Conservation (phyloP, 306 rosid genomes). For the Abrus pulchellus region DNA sequence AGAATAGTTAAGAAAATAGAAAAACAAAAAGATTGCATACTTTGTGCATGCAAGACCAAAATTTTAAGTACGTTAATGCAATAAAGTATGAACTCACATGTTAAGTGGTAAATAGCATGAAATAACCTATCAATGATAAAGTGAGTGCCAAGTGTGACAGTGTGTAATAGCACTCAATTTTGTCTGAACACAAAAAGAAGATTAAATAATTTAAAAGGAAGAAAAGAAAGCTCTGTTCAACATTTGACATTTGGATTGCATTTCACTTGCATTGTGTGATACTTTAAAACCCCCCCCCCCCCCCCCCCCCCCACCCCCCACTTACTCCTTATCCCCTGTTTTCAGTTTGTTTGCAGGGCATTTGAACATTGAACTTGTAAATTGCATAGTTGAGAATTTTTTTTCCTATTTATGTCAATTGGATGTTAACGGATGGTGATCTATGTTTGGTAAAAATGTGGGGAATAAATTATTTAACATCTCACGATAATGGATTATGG, state of each 20-base stretch:
- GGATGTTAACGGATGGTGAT: neutral
- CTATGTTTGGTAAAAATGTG: neutral
- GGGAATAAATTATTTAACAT: too few species aligned
- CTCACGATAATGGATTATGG: neutral
- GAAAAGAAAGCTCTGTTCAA: neutral
- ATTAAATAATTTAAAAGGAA: neutral
- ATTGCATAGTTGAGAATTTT: neutral
- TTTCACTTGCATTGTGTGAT: neutral
- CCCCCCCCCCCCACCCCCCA: neutral
- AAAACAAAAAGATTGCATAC: neutral
- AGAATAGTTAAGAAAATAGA: neutral
- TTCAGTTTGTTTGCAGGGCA: neutral
- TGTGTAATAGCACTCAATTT: constrained; percentile 29
- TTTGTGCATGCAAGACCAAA: neutral
- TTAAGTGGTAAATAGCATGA: neutral
- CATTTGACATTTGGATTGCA: neutral
- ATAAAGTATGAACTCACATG: neutral
- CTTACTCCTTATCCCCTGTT: neutral
- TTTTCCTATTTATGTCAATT: neutral
- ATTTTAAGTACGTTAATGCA: neutral
- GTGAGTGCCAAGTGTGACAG: neutral
- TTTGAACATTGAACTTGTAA: neutral
- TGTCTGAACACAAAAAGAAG: neutral
- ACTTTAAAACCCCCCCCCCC: neutral
- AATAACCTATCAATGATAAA: neutral